A percentile compares a stretch with the other conserved stretches of the same genome.
These are phyloP conservation scores for Gossypium trilobum DNA, from an alignment of 441 rosid species.

Conservation along the genomic window DNA sequence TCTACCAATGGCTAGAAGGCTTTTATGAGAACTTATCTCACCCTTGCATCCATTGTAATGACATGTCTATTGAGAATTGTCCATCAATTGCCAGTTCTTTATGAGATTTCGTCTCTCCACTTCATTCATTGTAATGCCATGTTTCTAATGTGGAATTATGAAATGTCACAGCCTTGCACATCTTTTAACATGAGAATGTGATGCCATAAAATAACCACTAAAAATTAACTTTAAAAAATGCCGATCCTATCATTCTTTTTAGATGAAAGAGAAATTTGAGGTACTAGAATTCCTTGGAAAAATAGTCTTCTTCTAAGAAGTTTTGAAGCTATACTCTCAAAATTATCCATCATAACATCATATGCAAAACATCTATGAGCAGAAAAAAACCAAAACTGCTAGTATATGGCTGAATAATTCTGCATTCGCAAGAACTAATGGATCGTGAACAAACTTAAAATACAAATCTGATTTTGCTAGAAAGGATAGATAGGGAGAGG, in stretches of 20 bases:
- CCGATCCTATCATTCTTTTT: not conserved
- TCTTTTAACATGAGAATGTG: not conserved
- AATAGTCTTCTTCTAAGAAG: conserved; percentile 5
- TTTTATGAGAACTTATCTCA: not conserved
- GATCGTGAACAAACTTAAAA: not conserved
- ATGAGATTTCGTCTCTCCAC: not conserved
- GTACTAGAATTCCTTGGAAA: not conserved
- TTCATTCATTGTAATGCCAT: not conserved
- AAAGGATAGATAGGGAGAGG: not conserved
- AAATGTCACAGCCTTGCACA: not conserved
- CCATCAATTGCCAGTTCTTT: not conserved
- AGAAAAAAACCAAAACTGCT: not conserved
- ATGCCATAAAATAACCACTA: not conserved
- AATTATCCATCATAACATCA: not conserved
- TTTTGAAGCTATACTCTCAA: not conserved
- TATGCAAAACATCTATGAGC: not conserved
- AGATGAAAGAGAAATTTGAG: not conserved
- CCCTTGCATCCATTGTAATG: not conserved
- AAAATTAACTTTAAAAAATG: not conserved
- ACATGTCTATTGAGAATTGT: not conserved
- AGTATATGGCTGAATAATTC: not conserved
- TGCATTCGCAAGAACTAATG: not conserved
- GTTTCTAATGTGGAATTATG: not conserved
- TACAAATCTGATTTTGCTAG: not conserved
- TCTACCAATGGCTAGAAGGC: not conserved